Conservation (phyloP, 73 alveolate species). For the Paramecium primaurelia region DNA sequence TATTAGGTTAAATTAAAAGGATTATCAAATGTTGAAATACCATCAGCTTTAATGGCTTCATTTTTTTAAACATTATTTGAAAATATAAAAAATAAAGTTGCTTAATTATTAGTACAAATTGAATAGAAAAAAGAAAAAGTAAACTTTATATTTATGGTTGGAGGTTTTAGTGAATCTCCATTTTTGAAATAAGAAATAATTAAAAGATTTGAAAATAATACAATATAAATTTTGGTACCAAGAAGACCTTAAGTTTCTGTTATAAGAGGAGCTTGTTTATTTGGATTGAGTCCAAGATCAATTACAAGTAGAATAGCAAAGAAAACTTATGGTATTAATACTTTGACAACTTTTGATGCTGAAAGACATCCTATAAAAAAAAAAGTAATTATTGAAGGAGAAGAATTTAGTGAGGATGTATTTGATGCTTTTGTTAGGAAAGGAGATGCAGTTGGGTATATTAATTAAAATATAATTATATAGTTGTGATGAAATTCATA, state of each 20-base stretch:
- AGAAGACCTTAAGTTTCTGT: constrained; percentile 98
- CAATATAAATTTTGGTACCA: constrained; percentile 92
- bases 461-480: background rate
- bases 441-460: constrained; percentile 89
- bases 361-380: constrained; percentile 95
- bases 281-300: constrained; percentile 96
- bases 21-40: constrained; percentile 88
- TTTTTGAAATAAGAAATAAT: constrained; percentile 92
- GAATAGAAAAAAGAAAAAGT: constrained; percentile 84
- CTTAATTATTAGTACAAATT: constrained; percentile 80
- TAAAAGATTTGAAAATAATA: constrained; percentile 87
- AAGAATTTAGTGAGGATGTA: constrained; percentile 98
- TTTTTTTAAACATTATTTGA: constrained; percentile 94
- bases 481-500: constrained; percentile 92
- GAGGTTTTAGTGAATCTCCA: constrained; percentile 98
- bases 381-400: constrained; percentile 98
- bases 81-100: constrained; percentile 89
- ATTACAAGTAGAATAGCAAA: constrained; percentile 96
- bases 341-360: constrained; percentile 96
- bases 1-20: constrained; percentile 90
- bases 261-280: constrained; percentile 98
- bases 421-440: constrained; percentile 96
- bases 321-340: constrained; percentile 97
- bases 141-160: constrained; percentile 97
- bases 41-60: constrained; percentile 90